phyloP scores from a whole-genome alignment of 1,284 basidiomycete genomes.

The Caloboletus firmus region DNA sequence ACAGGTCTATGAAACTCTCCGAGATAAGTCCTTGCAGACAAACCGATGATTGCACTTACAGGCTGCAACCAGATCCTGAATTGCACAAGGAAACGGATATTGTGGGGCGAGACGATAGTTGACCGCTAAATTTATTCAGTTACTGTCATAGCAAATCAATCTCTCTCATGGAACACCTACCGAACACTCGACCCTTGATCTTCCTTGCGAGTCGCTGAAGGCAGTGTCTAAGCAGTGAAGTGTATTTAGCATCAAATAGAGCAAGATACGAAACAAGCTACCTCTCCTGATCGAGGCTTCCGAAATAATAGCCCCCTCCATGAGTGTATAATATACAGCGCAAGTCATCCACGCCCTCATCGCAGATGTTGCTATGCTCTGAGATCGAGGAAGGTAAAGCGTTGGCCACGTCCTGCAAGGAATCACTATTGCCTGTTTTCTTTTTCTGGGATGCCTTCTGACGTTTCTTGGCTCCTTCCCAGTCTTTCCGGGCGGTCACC shows the following conservation, averaged over 20 bases:
- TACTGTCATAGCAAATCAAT: neutral
- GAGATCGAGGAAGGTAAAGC: constrained; percentile 20
- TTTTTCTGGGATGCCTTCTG: constrained; percentile 48
- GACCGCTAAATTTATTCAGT: constrained; percentile 53
- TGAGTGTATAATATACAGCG: constrained; percentile 85
- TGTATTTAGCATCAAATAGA: constrained; percentile 13
- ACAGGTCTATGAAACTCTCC: constrained; percentile 41
- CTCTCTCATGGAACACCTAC: constrained; percentile 43
- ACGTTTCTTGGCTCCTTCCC: constrained; percentile 58
- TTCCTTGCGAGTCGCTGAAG: constrained; percentile 88
- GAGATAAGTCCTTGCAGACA: neutral
- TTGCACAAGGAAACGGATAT: constrained; percentile 94
- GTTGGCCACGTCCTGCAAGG: constrained; percentile 21
- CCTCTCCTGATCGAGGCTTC: constrained; percentile 78
- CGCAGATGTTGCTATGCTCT: constrained; percentile 41
- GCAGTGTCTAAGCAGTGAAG: constrained; percentile 54
- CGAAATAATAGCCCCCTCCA: constrained; percentile 84
- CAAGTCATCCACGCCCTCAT: constrained; percentile 81
- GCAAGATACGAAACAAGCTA: constrained; percentile 25
- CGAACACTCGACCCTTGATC: constrained; percentile 84
- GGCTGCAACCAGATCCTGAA: constrained; percentile 85
- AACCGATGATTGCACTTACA: constrained; percentile 46
- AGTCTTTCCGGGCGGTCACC: constrained; percentile 79
- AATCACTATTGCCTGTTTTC: constrained; percentile 14
- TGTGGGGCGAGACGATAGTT: constrained; percentile 92